phyloP scores from a whole-genome alignment of 2,329 filamentous ascomycete species.

The Chaetomium strumarium region DNA sequence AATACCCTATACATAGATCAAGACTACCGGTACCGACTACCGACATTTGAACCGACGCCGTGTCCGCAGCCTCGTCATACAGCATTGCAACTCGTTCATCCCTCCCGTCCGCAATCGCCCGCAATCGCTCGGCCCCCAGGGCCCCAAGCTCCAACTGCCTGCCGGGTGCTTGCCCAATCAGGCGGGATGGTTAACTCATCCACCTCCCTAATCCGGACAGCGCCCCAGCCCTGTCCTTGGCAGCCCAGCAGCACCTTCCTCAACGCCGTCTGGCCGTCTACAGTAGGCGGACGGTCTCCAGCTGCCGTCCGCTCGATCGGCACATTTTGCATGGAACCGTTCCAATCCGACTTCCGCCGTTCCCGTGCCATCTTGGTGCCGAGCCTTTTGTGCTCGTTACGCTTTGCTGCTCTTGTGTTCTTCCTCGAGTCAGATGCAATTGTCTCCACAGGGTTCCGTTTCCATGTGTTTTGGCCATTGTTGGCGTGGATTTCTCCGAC shows the following conservation, averaged over 20 bases:
- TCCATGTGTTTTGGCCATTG: too few species aligned
- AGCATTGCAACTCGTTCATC: too few species aligned
- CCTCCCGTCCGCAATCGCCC: too few species aligned
- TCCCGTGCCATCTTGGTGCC: not conserved
- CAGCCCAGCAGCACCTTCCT: conserved; percentile 7
- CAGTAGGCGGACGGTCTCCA: too few species aligned
- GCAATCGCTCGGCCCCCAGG: not conserved
- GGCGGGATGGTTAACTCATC: not conserved
- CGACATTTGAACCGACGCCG: not conserved
- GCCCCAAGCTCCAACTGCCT: too few species aligned
- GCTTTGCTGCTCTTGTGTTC: not conserved
- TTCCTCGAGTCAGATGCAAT: too few species aligned
- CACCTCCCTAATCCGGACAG: conserved; percentile 18
- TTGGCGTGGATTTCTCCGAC: too few species aligned
- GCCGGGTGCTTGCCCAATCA: conserved; percentile 8
- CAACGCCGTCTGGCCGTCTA: conserved; percentile 4
- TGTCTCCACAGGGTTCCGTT: too few species aligned
- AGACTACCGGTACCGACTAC: not conserved
- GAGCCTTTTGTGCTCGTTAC: not conserved
- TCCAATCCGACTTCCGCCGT: not conserved
- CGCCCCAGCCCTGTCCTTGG: not conserved
- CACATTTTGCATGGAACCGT: not conserved
- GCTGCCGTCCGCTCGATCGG: conserved; percentile 5
- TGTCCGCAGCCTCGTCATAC: not conserved
- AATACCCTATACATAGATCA: conserved; percentile 1